Conservation (phyloP, 306 rosid genomes). For the Prunus mira region DNA sequence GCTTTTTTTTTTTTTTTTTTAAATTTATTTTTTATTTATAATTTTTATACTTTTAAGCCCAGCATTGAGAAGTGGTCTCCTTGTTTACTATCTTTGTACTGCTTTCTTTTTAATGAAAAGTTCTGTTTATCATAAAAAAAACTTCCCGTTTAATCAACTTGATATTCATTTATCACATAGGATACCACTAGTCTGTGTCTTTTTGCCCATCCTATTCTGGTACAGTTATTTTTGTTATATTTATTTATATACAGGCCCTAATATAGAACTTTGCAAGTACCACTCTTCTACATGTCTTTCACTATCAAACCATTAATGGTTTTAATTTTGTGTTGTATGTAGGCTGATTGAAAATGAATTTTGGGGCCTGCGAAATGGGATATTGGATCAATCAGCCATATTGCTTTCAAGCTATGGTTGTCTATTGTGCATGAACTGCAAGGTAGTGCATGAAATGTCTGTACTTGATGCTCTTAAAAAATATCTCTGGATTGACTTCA, state of each 20-base stretch:
- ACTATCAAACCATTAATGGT: background rate
- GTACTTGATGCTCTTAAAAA: background rate
- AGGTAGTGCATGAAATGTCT: slow-evolving; percentile 49
- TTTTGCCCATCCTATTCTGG: background rate
- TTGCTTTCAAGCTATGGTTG: slow-evolving; percentile 81
- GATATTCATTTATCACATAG: background rate
- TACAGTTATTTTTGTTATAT: background rate
- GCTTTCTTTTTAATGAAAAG: background rate
- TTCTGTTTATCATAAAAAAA: background rate
- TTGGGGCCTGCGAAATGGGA: slow-evolving; percentile 93
- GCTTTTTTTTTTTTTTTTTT: background rate
- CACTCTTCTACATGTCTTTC: background rate
- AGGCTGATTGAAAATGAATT: slow-evolving; percentile 93
- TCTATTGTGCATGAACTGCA: slow-evolving; percentile 94
- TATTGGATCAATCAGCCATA: slow-evolving; percentile 96
- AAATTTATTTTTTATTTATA: too few species aligned
- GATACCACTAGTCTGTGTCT: background rate
- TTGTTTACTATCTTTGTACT: background rate
- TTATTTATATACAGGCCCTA: background rate
- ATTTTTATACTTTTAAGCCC: background rate
- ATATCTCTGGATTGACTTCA: background rate
- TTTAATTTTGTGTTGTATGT: slow-evolving; percentile 9
- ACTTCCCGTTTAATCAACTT: background rate
- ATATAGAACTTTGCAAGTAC: background rate
- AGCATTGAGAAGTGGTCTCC: background rate